These are phyloP conservation scores for Colletotrichum siamense DNA, from an alignment of 2,329 filamentous ascomycete genomes.

Conservation along the genomic window DNA sequence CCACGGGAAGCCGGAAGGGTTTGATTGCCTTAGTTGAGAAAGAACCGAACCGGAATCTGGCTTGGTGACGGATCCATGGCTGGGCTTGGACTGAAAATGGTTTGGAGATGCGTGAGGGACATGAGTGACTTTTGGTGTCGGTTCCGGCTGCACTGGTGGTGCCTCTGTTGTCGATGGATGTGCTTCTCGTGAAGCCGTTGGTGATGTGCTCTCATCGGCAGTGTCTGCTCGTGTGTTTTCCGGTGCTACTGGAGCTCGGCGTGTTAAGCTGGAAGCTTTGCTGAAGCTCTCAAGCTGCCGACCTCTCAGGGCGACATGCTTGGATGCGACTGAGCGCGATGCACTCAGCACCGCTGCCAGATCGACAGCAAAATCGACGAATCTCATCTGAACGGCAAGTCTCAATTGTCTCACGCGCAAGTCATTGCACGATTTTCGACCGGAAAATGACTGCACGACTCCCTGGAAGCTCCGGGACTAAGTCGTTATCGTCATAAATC, in stretches of 20 bases:
- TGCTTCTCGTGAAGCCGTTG: background rate
- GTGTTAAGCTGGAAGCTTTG: conserved; percentile 49
- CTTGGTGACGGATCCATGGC: background rate
- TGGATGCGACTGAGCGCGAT: conserved; percentile 70
- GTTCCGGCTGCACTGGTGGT: background rate
- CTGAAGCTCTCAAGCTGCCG: conserved; percentile 58
- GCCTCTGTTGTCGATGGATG: background rate
- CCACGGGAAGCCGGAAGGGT: background rate
- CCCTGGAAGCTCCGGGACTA: background rate
- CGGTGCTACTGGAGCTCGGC: conserved; percentile 3
- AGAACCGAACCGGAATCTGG: conserved; percentile 14
- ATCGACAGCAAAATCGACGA: conserved; percentile 72
- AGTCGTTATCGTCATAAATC: conserved; percentile 20
- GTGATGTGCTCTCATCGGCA: background rate
- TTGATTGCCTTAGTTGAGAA: conserved; percentile 15
- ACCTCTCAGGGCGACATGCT: conserved; percentile 63
- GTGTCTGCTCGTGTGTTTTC: background rate
- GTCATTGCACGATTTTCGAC: background rate
- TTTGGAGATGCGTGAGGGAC: conserved; percentile 9
- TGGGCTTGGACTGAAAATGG: background rate
- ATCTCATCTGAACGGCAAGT: conserved; percentile 49
- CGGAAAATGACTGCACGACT: background rate
- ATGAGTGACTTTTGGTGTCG: background rate
- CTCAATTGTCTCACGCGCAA: background rate
- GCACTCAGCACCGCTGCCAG: conserved; percentile 73